phyloP scores from a whole-genome alignment of 345 rosid genomes.

The Eucalyptus regnans region DNA sequence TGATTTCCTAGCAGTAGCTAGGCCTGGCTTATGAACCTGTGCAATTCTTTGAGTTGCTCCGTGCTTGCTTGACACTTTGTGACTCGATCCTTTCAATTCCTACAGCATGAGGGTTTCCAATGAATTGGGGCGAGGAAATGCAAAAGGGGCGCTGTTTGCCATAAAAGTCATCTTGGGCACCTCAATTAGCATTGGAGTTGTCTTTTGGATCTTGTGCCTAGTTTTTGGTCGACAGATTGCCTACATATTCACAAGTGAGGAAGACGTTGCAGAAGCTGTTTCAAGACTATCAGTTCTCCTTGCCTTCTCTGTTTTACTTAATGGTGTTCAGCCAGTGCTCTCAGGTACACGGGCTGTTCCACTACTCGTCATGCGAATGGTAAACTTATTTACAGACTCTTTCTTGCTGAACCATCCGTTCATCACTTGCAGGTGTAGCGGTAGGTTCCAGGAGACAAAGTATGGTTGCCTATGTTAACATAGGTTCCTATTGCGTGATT shows the following conservation, averaged over 20 bases:
- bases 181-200: slow-evolving; percentile 3
- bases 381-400: not conserved
- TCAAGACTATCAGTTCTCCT: slow-evolving; percentile 17
- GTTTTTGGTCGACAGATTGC: slow-evolving; percentile 8
- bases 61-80: not conserved
- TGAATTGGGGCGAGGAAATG: slow-evolving; percentile 33
- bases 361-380: not conserved
- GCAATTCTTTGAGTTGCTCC: not conserved
- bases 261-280: slow-evolving; percentile 14
- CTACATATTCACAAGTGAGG: slow-evolving; percentile 9
- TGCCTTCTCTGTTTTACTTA: slow-evolving; percentile 24
- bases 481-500: slow-evolving; percentile 8
- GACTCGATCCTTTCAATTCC: not conserved
- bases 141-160: slow-evolving; percentile 20
- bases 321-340: slow-evolving; percentile 22
- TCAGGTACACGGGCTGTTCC: slow-evolving; percentile 1
- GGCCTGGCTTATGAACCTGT: not conserved
- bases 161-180: slow-evolving; percentile 7
- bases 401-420: not conserved
- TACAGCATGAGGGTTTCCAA: slow-evolving; percentile 34
- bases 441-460: slow-evolving; percentile 10
- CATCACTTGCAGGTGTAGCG: slow-evolving; percentile 2
- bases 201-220: slow-evolving; percentile 20
- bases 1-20: slow-evolving; percentile 13
- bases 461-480: slow-evolving; percentile 7